Base-by-base conservation (phyloP, 2,329 filamentous ascomycete species). In the Balansia obtecta region DNA sequence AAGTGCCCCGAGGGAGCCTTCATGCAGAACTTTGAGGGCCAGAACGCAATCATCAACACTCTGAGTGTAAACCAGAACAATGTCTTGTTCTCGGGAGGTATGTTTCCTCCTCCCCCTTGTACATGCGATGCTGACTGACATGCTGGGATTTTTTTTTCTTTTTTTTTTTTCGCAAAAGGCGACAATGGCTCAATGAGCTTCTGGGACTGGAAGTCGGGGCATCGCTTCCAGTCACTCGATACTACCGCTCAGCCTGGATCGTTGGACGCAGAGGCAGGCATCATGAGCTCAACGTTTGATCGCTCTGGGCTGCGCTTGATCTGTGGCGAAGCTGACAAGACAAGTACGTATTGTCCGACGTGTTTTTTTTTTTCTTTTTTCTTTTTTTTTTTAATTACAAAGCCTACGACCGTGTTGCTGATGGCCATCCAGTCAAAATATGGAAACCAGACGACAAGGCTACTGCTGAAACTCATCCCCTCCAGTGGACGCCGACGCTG, bases 21-120 rank as follows among this genome's bases (percentile, higher is more conserved):
- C 65, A 98, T 98, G 93, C 90, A 96, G 67, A 97, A 97, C 64
- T 97, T 97, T 61, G 88, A 95, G 42, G 91, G 91, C 4, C 91
- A 97, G 63, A 96, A 96, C 61, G 81, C 88, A 53, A 94, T 98
- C 65, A 91, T 98, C 71, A 98, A 98, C 69, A 89, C 89, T 0
- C 71, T 98, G 44, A 79, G 88, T 42, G 89, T 93, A 33, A 98
- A 98, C 65, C 87, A 94, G 61, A 88, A 96, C 64, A 93, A 96
- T 60, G 88, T 97, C 15, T 70, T 98, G 52, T 96, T 98, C 68
- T 93, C 89, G 2, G 93, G 93, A 51, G 91, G 70, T 71, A 53
- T 54, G 68, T 55, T 10, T n/a, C n/a, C n/a, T n/a, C n/a, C n/a
- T n/a, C n/a, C n/a, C n/a, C n/a, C n/a, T n/a, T n/a, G n/a, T n/a